Evolutionary conservation across 2,329 filamentous ascomycete species (phyloP), one percentile per base, ranked within the genome.

Genomic region (Ilyonectria mors-panacis): DNA sequence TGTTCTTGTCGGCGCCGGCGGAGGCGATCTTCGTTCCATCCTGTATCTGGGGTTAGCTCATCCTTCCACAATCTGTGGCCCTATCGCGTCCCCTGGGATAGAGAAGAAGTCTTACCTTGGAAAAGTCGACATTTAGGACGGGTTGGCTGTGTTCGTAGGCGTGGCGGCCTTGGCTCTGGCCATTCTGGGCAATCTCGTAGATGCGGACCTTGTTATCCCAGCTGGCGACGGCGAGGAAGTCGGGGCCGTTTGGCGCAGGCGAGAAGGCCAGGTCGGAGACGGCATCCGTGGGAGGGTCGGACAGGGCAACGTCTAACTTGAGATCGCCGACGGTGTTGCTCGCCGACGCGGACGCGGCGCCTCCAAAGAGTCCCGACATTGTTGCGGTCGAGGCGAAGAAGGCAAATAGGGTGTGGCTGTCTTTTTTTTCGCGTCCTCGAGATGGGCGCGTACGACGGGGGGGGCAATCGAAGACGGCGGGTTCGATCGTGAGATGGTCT

Each of bases 121-220:
- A 94, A 89, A 95, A 98, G 77, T 94, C 92, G 70, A 92, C 92
- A 78, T 90, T 93, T 68, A 99, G 84, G 3, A 97, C 95, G 3
- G 95, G 94, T 50, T 88, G 93, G 72, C 94, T 92, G 82, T 97
- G 94, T 73, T 97, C 93, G 78, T 96, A 97, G 66, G 92, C 85
- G 70, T 94, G 94, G 77, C 95, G 95, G 56, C 94, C 94, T 79
- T 94, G 90, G 77, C 93, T 95, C 78, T 93, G 89, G 48, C 94
- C 94, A 72, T 90, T 90, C 63, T 83, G 83, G 71, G 92, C 90
- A 78, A 98, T 94, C 81, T 98, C 94, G 84, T 98, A 99, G 79
- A 99, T 95, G 78, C 95, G 92, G 70, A 98, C 94, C 81, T 97
- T 97, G 85, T 97, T 97, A 83, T 99, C 96, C 96, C 96, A 99